A percentile compares a stretch with the other conserved stretches of the same genome.
Conservation (phyloP, 2,329 filamentous ascomycete species). For the Sphaerulina vaccinii region DNA sequence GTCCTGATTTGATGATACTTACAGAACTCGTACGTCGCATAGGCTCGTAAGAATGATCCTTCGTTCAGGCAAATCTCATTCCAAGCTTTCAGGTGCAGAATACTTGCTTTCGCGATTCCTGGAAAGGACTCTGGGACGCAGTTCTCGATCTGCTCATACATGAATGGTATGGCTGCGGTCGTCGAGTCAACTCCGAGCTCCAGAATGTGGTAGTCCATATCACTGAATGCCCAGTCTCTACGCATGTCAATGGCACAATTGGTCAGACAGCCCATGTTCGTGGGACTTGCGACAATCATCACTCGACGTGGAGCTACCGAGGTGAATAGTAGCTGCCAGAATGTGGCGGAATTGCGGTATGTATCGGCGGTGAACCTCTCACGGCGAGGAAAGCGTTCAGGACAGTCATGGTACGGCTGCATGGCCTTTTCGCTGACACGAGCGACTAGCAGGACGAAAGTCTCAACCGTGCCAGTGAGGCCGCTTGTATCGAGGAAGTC, state of each 20-base stretch:
- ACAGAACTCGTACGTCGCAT: conserved; percentile 68
- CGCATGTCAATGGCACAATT: conserved; percentile 57
- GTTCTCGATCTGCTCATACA: no score
- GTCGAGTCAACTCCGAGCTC: conserved; percentile 26
- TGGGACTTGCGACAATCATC: conserved; percentile 55
- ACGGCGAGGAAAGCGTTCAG: conserved; percentile 40
- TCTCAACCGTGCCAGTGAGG: conserved; percentile 39
- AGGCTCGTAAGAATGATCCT: conserved; percentile 69
- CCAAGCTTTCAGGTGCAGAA: conserved; percentile 66
- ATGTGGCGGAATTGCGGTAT: conserved; percentile 25
- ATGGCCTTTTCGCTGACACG: no score
- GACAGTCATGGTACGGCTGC: no score
- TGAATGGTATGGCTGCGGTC: no score
- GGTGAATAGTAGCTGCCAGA: conserved; percentile 57
- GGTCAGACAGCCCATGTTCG: conserved; percentile 61
- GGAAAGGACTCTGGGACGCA: conserved; percentile 20
- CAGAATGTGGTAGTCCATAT: conserved; percentile 37
- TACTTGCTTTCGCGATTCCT: conserved; percentile 31
- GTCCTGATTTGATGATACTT: background rate
- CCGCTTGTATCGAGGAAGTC: conserved; percentile 23
- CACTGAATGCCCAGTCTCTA: conserved; percentile 35
- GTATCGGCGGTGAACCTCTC: conserved; percentile 32
- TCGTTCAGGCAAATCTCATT: conserved; percentile 67
- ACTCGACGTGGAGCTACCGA: conserved; percentile 51
- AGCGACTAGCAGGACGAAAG: conserved; percentile 47